Conservation (phyloP, 352 stramenopile species). For the Thalassiosira livingstoniorum region DNA sequence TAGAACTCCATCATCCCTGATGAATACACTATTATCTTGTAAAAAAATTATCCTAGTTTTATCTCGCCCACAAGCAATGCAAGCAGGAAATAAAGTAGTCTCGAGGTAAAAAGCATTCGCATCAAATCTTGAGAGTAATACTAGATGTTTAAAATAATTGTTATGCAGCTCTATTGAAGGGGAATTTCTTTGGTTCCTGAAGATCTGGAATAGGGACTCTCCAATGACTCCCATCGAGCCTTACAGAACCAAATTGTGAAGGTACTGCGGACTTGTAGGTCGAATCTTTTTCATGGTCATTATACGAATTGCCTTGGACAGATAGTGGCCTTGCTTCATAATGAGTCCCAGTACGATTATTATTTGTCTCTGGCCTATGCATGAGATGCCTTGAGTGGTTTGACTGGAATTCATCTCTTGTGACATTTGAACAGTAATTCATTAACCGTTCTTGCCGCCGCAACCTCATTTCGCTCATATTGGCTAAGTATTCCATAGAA, state of each 20-base stretch:
- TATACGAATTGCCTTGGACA: not conserved
- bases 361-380: not conserved
- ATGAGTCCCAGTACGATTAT: not conserved
- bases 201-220: slow-evolving; percentile 16
- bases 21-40: no score
- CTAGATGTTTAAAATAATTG: no score
- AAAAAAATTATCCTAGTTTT: no score
- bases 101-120: no score
- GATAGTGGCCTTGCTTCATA: not conserved
- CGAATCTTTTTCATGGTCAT: not conserved
- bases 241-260: not conserved
- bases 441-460: not conserved
- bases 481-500: no score
- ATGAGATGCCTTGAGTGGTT: not conserved
- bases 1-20: no score
- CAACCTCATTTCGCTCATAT: no score
- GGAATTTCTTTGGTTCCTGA: not conserved
- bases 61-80: no score
- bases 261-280: not conserved
- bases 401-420: not conserved
- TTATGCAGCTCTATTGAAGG: slow-evolving; percentile 37
- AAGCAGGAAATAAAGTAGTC: no score
- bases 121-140: no score
- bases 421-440: not conserved
- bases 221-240: not conserved